phyloP scores from a whole-genome alignment of 495 filamentous ascomycete species.

The Penicillium silybi region DNA sequence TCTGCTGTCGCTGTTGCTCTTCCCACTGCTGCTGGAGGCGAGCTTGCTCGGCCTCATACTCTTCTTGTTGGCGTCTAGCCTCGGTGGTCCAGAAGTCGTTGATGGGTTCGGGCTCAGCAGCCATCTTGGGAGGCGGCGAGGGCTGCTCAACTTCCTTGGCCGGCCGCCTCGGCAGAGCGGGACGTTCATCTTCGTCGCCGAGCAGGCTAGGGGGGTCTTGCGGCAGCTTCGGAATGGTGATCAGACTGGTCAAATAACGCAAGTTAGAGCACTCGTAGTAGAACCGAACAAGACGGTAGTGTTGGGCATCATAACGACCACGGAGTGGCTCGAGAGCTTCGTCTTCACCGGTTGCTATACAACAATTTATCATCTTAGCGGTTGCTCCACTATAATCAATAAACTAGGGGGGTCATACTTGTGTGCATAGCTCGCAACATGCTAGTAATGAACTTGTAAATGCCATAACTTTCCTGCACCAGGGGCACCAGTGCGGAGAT shows the following conservation, averaged over 20 bases:
- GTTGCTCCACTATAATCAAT: too few species aligned
- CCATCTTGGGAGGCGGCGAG: slow-evolving; percentile 62
- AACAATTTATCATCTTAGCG: slow-evolving; percentile 10
- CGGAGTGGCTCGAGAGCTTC: slow-evolving; percentile 91
- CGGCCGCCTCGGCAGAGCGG: slow-evolving; percentile 78
- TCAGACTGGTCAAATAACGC: slow-evolving; percentile 90
- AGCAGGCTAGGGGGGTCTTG: slow-evolving; percentile 89
- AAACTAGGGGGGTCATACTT: slow-evolving; percentile 49
- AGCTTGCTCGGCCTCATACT: slow-evolving; percentile 90
- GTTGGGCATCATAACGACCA: slow-evolving; percentile 86
- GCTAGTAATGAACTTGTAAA: slow-evolving; percentile 94
- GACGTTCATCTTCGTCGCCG: slow-evolving; percentile 76
- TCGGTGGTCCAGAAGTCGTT: slow-evolving; percentile 97
- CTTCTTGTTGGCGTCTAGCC: slow-evolving; percentile 81
- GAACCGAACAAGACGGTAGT: slow-evolving; percentile 92
- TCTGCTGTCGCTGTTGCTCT: slow-evolving; percentile 70
- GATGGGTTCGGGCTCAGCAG: slow-evolving; percentile 85
- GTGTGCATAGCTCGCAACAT: slow-evolving; percentile 97
- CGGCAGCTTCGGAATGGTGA: slow-evolving; percentile 92
- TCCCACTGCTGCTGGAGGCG: slow-evolving; percentile 80
- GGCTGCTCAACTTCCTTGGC: slow-evolving; percentile 54
- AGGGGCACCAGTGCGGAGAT: slow-evolving; percentile 91
- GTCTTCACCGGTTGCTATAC: slow-evolving; percentile 80
- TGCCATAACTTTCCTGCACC: slow-evolving; percentile 97
- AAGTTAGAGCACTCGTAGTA: slow-evolving; percentile 99